phyloP scores from a whole-genome alignment of 2,329 filamentous ascomycete genomes.

The Fusarium musae region DNA sequence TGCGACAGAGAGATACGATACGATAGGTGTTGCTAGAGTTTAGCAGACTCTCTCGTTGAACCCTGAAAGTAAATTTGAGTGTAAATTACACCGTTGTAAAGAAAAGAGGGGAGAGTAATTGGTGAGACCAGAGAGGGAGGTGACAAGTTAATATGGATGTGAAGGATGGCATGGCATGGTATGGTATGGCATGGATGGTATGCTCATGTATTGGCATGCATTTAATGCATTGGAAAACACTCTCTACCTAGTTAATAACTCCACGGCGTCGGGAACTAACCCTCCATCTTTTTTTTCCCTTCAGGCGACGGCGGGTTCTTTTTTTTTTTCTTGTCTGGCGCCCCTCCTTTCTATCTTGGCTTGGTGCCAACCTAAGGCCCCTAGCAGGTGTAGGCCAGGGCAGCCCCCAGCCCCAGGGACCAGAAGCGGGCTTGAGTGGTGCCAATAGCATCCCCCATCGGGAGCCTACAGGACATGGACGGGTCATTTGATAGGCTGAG shows the following conservation, averaged over 20 bases:
- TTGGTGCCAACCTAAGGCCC: no score
- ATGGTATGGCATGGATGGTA: neutral
- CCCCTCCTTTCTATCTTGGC: neutral
- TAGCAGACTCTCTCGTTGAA: neutral
- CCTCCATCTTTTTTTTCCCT: neutral
- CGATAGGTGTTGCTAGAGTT: neutral
- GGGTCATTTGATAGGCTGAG: conserved; percentile 32
- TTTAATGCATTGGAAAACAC: neutral
- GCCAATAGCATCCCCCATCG: conserved; percentile 27
- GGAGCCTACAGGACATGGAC: conserved; percentile 23
- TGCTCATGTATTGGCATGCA: conserved; percentile 9
- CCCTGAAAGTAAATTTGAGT: neutral
- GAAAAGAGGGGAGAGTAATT: conserved; percentile 1
- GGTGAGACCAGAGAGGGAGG: conserved; percentile 27
- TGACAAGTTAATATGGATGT: conserved; percentile 21
- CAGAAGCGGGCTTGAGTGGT: conserved; percentile 12
- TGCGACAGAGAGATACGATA: conserved; percentile 17
- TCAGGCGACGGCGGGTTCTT: neutral
- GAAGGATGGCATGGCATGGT: neutral
- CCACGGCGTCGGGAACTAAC: neutral
- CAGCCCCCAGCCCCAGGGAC: conserved; percentile 1
- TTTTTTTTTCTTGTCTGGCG: neutral
- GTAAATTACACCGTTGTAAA: neutral
- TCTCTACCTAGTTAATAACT: neutral
- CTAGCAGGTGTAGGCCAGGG: neutral